These are phyloP conservation scores for Tricholoma sp. DNA, from an alignment of 768 basidiomycete species.

Conservation along the genomic window DNA sequence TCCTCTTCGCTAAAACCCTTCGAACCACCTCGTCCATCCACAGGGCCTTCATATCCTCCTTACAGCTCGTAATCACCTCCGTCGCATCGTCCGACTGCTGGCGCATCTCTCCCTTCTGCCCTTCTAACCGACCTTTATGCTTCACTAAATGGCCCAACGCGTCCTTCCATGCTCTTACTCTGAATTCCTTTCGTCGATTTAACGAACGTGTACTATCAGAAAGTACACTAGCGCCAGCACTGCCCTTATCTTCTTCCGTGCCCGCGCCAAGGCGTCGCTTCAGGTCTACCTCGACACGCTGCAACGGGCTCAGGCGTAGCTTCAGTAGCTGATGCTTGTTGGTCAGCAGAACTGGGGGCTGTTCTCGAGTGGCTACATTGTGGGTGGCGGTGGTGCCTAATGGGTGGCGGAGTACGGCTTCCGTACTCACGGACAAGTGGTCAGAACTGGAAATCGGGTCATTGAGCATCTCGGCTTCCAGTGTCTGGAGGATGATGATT, in stretches of 20 bases:
- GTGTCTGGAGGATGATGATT: slow-evolving; percentile 53
- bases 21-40: slow-evolving; percentile 51
- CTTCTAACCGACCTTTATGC: slow-evolving; percentile 3
- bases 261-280: slow-evolving; percentile 34
- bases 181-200: slow-evolving; percentile 13
- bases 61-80: slow-evolving; percentile 50
- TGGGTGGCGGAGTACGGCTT: slow-evolving; percentile 18
- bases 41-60: slow-evolving; percentile 44
- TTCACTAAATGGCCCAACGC: slow-evolving; percentile 11
- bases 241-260: slow-evolving; percentile 29
- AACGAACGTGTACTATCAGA: slow-evolving; percentile 1
- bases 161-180: slow-evolving; percentile 18
- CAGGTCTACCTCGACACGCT: slow-evolving; percentile 35
- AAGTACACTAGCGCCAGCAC: slow-evolving; percentile 7
- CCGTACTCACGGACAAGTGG: neutral
- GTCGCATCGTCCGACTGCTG: slow-evolving; percentile 31
- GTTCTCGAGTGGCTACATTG: neutral
- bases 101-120: neutral
- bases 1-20: slow-evolving; percentile 39
- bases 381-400: slow-evolving; percentile 26
- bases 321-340: slow-evolving; percentile 32
- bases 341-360: slow-evolving; percentile 12
- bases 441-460: slow-evolving; percentile 15
- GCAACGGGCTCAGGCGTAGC: slow-evolving; percentile 34
- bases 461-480: slow-evolving; percentile 44